Base-by-base conservation (phyloP, 2,329 filamentous ascomycete species). In the Juglanconis juglandina region DNA sequence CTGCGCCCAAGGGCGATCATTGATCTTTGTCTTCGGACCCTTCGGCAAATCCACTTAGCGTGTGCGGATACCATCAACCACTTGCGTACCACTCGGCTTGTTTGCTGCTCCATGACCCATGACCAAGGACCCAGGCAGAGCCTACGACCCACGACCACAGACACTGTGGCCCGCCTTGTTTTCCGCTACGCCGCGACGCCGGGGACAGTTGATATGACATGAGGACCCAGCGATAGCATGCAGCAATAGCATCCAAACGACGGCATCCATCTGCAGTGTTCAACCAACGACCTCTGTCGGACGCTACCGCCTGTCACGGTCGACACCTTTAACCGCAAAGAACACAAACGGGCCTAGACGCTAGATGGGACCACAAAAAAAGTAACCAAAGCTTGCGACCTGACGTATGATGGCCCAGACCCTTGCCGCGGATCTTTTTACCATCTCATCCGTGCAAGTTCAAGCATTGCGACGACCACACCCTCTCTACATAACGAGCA, bases 291-390 rank as follows among this genome's bases (percentile, higher is more conserved):
- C 37, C 11, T 39, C 37, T 17, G 17, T 17, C 37, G 7, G 7
- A 39, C 37, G 37, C 37, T 39, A 39, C 37, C 37, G 37, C 37
- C 37, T 42, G 10, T 42, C 10, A 17, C 39, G 1, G 10, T 42
- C 39, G 10, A 42, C 10, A 4, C 14, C 39, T 42, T 10, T 10
- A 14, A 10, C 39, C 14, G 39, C 39, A 42, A 10, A 42, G 39
- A 17, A 17, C 39, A 14, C 39, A 42, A 42, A 8, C 39, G 10
- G 52, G 51, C 46, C 56, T 58, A 42, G 37, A 53, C 46, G 60
- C 60, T 53, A 59, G 49, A 63, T 60, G 60, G 60, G 59, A 52
- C 60, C 60, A 59, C 53, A 55, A 55, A 63, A 56, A 56, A 50
- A 46, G 60, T 56, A 47, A 53, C 17, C 49, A 54, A 13, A 63